These are phyloP conservation scores for Pythium phragmitis DNA, from an alignment of 352 stramenopile species.

Conservation along the genomic window DNA sequence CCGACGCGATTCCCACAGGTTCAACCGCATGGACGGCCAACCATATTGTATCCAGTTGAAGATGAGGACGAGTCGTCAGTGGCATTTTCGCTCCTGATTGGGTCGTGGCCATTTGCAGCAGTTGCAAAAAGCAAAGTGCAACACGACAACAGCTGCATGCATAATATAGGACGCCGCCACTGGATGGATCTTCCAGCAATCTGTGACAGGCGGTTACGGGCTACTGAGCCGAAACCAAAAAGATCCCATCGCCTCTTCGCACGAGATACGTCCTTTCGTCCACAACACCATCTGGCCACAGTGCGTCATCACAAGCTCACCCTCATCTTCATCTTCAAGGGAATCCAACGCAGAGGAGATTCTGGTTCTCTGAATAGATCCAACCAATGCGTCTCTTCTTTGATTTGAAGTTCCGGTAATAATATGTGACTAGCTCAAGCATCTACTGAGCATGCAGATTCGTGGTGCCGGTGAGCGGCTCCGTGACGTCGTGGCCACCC, in stretches of 20 bases:
- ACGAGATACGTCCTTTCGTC: background rate
- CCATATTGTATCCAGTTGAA: background rate
- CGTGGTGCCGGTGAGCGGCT: background rate
- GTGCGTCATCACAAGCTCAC: constrained; percentile 3
- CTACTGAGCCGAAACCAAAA: background rate
- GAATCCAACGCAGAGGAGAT: no score
- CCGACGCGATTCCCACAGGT: background rate
- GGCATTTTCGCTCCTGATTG: background rate
- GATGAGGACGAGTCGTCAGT: background rate
- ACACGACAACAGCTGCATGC: background rate
- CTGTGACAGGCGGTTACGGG: constrained; percentile 12
- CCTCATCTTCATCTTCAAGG: no score
- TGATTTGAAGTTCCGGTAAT: background rate
- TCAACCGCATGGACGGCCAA: background rate
- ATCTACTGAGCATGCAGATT: background rate
- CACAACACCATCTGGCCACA: background rate
- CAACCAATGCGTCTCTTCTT: no score
- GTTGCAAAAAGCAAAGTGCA: background rate
- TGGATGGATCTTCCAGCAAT: constrained; percentile 6
- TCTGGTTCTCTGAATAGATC: no score
- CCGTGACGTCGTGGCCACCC: constrained; percentile 13
- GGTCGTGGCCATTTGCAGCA: background rate
- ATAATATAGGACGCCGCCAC: background rate
- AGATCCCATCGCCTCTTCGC: no score
- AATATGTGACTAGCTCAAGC: no score